Evolutionary conservation across 164 flowering plant genomes (phyloP).

Genomic region (Magnolia officinalis): DNA sequence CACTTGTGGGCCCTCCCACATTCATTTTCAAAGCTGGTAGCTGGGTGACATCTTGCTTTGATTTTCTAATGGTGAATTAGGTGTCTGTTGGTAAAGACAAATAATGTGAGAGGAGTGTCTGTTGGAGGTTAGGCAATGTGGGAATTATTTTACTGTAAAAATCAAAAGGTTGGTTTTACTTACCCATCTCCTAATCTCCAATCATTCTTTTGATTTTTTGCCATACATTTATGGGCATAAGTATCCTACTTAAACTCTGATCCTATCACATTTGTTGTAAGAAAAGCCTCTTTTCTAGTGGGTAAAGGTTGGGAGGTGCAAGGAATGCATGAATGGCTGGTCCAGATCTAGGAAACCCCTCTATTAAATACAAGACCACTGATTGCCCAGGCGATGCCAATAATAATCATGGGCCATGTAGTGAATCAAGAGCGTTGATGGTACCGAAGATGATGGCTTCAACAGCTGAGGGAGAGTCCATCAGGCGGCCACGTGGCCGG

Average conservation of each 20-base stretch:
- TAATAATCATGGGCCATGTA: slow-evolving; percentile 17
- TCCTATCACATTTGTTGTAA: slow-evolving; percentile 3
- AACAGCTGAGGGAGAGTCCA: slow-evolving; percentile 34
- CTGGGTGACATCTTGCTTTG: not conserved
- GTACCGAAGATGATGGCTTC: slow-evolving; percentile 26
- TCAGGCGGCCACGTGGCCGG: slow-evolving; percentile 68
- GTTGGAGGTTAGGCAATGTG: slow-evolving; percentile 55
- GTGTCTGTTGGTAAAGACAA: slow-evolving; percentile 46
- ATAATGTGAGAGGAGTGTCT: slow-evolving; percentile 40
- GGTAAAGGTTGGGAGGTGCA: not conserved
- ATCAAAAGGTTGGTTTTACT: slow-evolving; percentile 40
- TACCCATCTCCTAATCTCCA: slow-evolving; percentile 49
- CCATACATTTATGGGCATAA: slow-evolving; percentile 18
- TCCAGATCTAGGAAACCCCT: slow-evolving; percentile 29
- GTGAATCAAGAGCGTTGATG: slow-evolving; percentile 24
- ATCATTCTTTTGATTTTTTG: slow-evolving; percentile 37
- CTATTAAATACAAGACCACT: slow-evolving; percentile 23
- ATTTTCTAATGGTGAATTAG: slow-evolving; percentile 13
- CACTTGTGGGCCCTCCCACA: not conserved
- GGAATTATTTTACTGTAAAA: slow-evolving; percentile 15
- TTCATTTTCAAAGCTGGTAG: not conserved
- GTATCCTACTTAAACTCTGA: slow-evolving; percentile 35
- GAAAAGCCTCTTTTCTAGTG: not conserved
- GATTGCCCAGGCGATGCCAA: slow-evolving; percentile 26
- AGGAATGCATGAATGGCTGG: slow-evolving; percentile 43